Percentiles rank a stretch among this genome's conserved stretches.
Evolutionary conservation across 1,139 yeast species (phyloP).

Genomic region (Eremothecium coryli): DNA sequence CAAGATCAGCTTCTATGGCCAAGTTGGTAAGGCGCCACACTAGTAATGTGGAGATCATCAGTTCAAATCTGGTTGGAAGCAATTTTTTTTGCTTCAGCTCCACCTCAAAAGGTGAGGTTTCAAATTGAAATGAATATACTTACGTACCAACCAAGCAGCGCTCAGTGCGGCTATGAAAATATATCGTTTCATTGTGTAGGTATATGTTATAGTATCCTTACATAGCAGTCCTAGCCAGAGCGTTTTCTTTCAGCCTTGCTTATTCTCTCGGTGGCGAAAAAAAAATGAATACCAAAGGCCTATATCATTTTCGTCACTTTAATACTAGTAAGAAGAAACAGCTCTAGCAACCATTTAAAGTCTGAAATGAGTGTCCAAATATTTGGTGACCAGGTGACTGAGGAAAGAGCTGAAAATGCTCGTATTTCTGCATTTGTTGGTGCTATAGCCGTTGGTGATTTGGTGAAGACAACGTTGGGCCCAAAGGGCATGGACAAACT

Average conservation of each 20-base stretch:
- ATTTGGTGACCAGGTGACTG: slow-evolving; percentile 95
- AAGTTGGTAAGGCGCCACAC: slow-evolving; percentile 33
- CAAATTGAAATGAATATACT: no score
- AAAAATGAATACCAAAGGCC: no score
- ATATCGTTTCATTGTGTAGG: no score
- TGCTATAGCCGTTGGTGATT: slow-evolving; percentile 96
- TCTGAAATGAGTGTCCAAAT: slow-evolving; percentile 62
- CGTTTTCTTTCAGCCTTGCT: background rate
- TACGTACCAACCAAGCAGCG: no score
- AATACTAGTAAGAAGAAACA: no score
- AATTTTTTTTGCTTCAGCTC: slow-evolving; percentile 13
- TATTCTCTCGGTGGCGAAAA: slow-evolving; percentile 3
- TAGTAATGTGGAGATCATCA: slow-evolving; percentile 32
- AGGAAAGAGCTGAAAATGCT: slow-evolving; percentile 96
- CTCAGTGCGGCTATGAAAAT: no score
- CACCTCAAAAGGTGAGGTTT: background rate
- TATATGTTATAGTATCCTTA: no score
- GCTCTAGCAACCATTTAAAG: no score
- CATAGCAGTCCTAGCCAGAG: no score
- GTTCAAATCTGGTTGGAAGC: slow-evolving; percentile 31
- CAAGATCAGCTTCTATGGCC: slow-evolving; percentile 33
- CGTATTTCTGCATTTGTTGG: slow-evolving; percentile 96
- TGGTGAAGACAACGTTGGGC: slow-evolving; percentile 91
- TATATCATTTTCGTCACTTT: no score
- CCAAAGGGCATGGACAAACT: slow-evolving; percentile 98